Base-by-base conservation (phyloP, 2,329 filamentous ascomycete genomes). In the Tolypocladium guangdongense region DNA sequence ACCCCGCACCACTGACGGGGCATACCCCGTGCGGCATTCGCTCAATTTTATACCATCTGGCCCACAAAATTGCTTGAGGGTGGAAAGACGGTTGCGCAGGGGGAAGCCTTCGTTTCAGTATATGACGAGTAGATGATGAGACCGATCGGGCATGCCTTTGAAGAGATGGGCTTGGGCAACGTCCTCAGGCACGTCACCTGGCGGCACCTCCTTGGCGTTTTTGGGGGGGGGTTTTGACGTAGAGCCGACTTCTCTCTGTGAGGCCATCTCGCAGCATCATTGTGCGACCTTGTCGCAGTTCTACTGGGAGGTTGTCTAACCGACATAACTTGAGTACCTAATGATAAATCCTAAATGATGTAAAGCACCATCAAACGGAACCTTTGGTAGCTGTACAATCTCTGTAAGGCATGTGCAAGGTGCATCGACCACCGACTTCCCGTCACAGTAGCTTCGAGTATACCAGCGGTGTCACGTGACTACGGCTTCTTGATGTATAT, bases 301-400 rank as follows among this genome's bases (percentile, higher is more conserved):
- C 20, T 20, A 32, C 30, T 20, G 43, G 27, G 27, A 14, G 27
- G 27, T 20, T 47, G 27, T 47, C 27, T 32, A 11, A 27, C 43
- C 27, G 43, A 33, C 43, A 20, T 47, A 60, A 59, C 58, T 60
- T 63, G 63, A 64, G 60, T 62, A 62, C 66, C 59, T 63, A 65
- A 66, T 65, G 61, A 64, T 58, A 56, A 57, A 62, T 58, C 49
- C 49, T 57, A 56, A 56, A 55, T 50, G 49, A 49, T 47, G 18
- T 33, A 45, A 45, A 10, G 30, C 16, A 27, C 7, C 16, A 47
- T 33, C 5, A n/a, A 20, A 32, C 20, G 43, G 43, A 46, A 47
- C 18, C 7, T 14, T 33, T n/a, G 20, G 30, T 3, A 18, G 3
- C 18, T 20, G 27, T 33, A 18, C 27, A 33, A 47, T 27, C 27